A percentile compares a stretch with the other conserved stretches of the same genome.
These are phyloP conservation scores for grape (Vitis vinifera) DNA, from an alignment of 164 flowering plant genomes.

Conservation along the genomic window ASM3070453v1 NC_081806.1:1136001-1136500, in stretches of 20 bases:
- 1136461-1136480: too few species aligned
- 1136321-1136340: not conserved
- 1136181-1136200: constrained; percentile 17
- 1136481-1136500: too few species aligned
- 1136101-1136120: constrained; percentile 15
- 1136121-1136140: constrained; percentile 33
- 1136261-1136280: constrained; percentile 21
- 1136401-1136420: not conserved
- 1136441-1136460: too few species aligned
- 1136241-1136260: constrained; percentile 7
- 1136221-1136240: not conserved
- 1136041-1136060: constrained; percentile 11
- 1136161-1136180: constrained; percentile 8
- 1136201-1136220: constrained; percentile 18
- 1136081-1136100: constrained; percentile 27
- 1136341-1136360: not conserved
- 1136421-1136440: too few species aligned
- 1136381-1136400: not conserved
- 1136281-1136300: constrained; percentile 11
- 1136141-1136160: not conserved
- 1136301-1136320: constrained; percentile 11
- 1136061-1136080: not conserved
- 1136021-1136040: constrained; percentile 6
- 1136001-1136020: not conserved
- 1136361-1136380: not conserved